Evolutionary conservation across 495 filamentous ascomycete genomes (phyloP).

Genomic region (Talaromyces stipitatus): DNA sequence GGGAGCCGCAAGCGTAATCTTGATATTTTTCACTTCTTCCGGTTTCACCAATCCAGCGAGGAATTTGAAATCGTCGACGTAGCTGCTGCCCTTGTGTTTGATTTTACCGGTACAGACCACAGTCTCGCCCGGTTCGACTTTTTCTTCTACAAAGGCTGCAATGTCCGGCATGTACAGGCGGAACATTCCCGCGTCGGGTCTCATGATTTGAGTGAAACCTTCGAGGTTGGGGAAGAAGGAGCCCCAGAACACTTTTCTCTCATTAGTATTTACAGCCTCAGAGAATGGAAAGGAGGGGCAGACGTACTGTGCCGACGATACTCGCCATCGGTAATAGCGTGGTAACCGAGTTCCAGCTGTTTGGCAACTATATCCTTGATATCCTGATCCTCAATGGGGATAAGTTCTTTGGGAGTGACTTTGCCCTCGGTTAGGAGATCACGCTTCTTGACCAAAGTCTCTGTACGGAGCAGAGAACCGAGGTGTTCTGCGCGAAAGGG

Average conservation of each 20-base stretch:
- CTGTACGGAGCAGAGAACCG: constrained; percentile 70
- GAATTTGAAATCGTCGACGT: constrained; percentile 60
- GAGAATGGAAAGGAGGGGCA: background rate
- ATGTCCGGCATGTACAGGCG: constrained; percentile 73
- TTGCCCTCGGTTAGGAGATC: constrained; percentile 46
- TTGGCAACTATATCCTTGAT: constrained; percentile 58
- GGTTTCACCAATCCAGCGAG: constrained; percentile 53
- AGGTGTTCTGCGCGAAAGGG: constrained; percentile 82
- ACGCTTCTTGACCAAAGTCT: constrained; percentile 58
- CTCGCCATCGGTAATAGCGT: constrained; percentile 67
- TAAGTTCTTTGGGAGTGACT: constrained; percentile 28
- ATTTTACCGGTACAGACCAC: constrained; percentile 70
- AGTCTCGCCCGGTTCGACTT: constrained; percentile 66
- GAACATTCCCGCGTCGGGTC: constrained; percentile 57
- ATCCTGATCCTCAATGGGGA: constrained; percentile 53
- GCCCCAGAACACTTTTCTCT: constrained; percentile 53
- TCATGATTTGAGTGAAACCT: constrained; percentile 55
- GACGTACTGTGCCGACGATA: constrained; percentile 56
- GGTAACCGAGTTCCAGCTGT: constrained; percentile 60
- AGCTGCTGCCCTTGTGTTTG: constrained; percentile 54
- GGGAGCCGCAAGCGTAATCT: constrained; percentile 66
- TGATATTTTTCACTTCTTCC: constrained; percentile 55
- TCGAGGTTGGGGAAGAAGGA: constrained; percentile 70
- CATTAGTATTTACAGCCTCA: background rate
- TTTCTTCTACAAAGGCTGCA: constrained; percentile 61